Percentiles rank a stretch among this genome's conserved stretches.
These are phyloP conservation scores for Colletotrichum navitas DNA, from an alignment of 2,329 filamentous ascomycete species.

Conservation along the genomic window DNA sequence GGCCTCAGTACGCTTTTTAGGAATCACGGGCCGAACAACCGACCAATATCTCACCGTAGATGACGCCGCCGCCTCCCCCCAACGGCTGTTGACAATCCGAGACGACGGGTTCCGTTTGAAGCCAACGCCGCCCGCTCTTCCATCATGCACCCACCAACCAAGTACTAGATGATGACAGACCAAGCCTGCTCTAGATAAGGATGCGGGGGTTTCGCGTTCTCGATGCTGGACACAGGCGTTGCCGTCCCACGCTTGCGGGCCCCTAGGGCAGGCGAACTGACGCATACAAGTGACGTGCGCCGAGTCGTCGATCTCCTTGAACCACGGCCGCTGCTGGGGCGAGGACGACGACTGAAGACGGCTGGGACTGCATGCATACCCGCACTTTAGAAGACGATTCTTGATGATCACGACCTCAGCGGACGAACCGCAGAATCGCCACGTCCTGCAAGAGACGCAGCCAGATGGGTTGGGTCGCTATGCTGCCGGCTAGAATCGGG, in stretches of 20 bases:
- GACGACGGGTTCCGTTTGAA: not conserved
- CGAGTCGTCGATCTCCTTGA: slow-evolving; percentile 3
- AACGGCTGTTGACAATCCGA: not conserved
- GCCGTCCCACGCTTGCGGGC: slow-evolving; percentile 12
- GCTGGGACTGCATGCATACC: slow-evolving; percentile 1
- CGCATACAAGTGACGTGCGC: slow-evolving; percentile 3
- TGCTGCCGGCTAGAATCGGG: not conserved
- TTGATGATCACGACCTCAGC: not conserved
- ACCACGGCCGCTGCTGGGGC: not conserved
- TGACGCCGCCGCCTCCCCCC: not conserved
- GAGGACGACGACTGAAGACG: not conserved
- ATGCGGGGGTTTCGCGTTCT: not conserved
- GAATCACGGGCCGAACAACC: not conserved
- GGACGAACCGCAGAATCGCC: not conserved
- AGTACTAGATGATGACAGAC: slow-evolving; percentile 1
- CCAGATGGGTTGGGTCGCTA: not conserved
- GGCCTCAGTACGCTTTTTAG: too few species aligned
- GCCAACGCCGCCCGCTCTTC: not conserved
- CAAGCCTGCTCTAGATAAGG: slow-evolving; percentile 1
- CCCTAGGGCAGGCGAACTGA: not conserved
- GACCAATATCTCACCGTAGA: not conserved
- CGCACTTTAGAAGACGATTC: not conserved
- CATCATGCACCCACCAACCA: not conserved
- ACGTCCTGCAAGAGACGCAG: not conserved
- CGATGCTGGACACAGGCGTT: not conserved